Base-by-base conservation (phyloP, 805 yeast species). In the Diddensiella transvaalensis region DNA sequence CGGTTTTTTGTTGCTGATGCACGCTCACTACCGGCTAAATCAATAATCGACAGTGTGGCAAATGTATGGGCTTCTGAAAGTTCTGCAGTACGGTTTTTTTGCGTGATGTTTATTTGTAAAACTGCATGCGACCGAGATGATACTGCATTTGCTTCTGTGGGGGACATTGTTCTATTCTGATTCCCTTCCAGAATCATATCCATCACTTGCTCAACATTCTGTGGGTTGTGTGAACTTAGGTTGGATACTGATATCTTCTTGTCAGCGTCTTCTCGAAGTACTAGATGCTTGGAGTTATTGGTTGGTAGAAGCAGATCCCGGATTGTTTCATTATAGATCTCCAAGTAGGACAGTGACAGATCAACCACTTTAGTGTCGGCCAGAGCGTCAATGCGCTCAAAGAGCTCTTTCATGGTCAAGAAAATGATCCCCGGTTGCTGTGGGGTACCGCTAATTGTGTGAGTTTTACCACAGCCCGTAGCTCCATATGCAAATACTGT, bases 391-490 rank as follows among this genome's bases (percentile, higher is more conserved):
- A 89, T 85, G 47, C 73, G 71, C 17, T 68, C 68, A 62, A 83
- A 89, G 29, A 91, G 68, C 50, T 87, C 95, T 52, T 78, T 72
- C 83, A 87, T 81, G 0, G 96, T 83, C 37, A 83, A 67, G 57
- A 82, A 86, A 0, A 88, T 84, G 11, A 90, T 77, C 0, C 96
- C 96, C 0, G 96, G 96, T 22, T 76, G 68, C 1, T 77, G 77
- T 0, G 80, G 74, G 0, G 82, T 76, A 0, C 96, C 96, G 62
- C 84, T 78, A 26, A 90, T 85, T 0, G 98, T 90, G 63, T 85
- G 88, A 0, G 97, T 90, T 62, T 90, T 90, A n/a, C 98, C 98
- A 65, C 97, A 90, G 0, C 98, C 98, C 0, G 98, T 90, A 23
- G 98, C 71, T 1, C 98, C 98, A 63, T 90, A 90, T 0, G 98